Conservation (phyloP, 2,329 filamentous ascomycete genomes). For the Knoxdaviesia proteae region DNA sequence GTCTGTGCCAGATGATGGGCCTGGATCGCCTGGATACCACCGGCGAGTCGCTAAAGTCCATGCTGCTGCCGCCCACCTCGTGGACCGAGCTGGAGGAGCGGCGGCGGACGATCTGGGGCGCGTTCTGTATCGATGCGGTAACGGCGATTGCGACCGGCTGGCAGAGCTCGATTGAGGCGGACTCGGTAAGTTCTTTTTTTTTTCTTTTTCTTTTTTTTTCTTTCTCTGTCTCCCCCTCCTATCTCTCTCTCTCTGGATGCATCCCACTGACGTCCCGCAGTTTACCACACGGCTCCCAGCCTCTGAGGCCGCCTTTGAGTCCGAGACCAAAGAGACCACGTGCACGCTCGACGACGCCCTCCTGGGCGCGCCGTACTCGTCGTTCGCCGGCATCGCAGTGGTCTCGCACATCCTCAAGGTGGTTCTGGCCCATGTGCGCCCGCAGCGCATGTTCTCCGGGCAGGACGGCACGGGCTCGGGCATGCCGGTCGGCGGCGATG, state of each 20-base stretch:
- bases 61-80: constrained; percentile 49
- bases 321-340: constrained; percentile 40
- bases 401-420: constrained; percentile 62
- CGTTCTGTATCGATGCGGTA: constrained; percentile 67
- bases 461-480: too few species aligned
- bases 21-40: constrained; percentile 55
- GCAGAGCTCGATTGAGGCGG: constrained; percentile 61
- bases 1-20: constrained; percentile 67
- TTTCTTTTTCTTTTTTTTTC: background rate
- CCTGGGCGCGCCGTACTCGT: constrained; percentile 39
- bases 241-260: background rate
- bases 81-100: constrained; percentile 65
- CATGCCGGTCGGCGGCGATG: constrained; percentile 41
- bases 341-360: constrained; percentile 44
- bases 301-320: constrained; percentile 55
- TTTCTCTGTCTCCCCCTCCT: background rate
- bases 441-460: constrained; percentile 21
- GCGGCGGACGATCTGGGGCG: constrained; percentile 67
- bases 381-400: constrained; percentile 52
- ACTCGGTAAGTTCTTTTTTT: constrained; percentile 28
- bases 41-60: constrained; percentile 48
- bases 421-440: constrained; percentile 64
- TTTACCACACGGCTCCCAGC: constrained; percentile 63
- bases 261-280: constrained; percentile 13
- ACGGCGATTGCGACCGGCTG: constrained; percentile 78